A percentile compares a stretch with the other conserved stretches of the same genome.
phyloP scores from a whole-genome alignment of 2,329 filamentous ascomycete species.

The Verticillium dahliae region DNA sequence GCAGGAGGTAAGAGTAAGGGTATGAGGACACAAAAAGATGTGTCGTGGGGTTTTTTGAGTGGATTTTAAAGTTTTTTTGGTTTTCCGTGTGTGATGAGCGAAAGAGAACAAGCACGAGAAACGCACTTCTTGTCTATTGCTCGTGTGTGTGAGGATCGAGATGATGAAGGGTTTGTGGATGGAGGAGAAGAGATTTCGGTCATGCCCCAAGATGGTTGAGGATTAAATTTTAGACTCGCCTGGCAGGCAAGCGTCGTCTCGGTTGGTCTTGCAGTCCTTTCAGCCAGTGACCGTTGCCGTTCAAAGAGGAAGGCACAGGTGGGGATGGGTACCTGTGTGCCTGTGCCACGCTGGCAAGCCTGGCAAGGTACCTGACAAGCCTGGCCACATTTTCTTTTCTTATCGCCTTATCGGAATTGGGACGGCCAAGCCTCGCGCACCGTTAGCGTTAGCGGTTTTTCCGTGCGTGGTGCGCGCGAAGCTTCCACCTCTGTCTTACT shows the following conservation, averaged over 20 bases:
- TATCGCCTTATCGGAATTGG: not conserved
- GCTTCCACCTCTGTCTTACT: not conserved
- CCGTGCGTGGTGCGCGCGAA: not conserved
- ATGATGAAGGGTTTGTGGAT: slow-evolving; percentile 32
- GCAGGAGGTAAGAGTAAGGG: slow-evolving; percentile 9
- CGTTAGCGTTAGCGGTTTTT: not conserved
- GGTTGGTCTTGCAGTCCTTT: not conserved
- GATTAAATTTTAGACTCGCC: not conserved
- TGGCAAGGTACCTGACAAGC: not conserved
- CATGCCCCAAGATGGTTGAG: slow-evolving; percentile 3
- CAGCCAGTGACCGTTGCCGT: not conserved
- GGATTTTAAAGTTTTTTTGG: slow-evolving; percentile 56
- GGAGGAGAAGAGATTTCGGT: slow-evolving; percentile 34
- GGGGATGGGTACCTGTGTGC: not conserved
- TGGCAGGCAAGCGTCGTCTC: not conserved
- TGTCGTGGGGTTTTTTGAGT: slow-evolving; percentile 24
- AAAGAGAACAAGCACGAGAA: slow-evolving; percentile 53
- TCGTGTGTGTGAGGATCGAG: slow-evolving; percentile 20
- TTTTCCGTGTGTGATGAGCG: slow-evolving; percentile 42
- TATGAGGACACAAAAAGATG: not conserved
- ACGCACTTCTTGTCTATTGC: slow-evolving; percentile 50
- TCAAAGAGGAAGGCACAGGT: not conserved
- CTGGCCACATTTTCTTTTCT: not conserved
- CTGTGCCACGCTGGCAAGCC: not conserved
- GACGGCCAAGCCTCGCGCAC: not conserved